phyloP scores from a whole-genome alignment of 441 rosid species.

The Mallotus repandus region DNA sequence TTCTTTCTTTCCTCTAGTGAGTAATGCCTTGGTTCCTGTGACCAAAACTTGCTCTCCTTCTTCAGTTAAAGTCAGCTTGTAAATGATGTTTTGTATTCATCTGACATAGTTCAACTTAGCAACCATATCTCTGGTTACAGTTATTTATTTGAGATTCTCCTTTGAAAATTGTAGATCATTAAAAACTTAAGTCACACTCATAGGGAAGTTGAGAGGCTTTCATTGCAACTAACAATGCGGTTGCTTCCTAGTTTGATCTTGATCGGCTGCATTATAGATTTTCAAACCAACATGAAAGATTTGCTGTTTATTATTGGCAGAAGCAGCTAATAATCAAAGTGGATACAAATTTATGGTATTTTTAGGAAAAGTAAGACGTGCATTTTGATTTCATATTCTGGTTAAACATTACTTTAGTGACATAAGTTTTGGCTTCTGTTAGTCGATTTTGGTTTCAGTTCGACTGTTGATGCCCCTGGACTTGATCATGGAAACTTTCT shows the following conservation, averaged over 20 bases:
- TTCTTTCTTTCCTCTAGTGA: neutral
- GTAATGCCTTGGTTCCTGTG: neutral
- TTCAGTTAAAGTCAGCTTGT: neutral
- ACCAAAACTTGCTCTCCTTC: neutral
- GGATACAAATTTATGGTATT: neutral
- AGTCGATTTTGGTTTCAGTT: neutral
- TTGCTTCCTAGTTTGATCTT: neutral
- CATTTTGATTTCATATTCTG: neutral
- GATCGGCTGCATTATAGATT: neutral
- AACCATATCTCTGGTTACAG: neutral
- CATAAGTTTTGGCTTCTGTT: neutral
- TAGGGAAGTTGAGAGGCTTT: neutral
- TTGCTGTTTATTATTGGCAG: neutral
- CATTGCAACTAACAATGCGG: no score
- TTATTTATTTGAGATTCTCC: neutral
- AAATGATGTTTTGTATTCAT: neutral
- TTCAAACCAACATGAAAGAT: neutral
- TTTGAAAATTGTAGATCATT: neutral
- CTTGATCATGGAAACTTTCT: slow-evolving; percentile 8
- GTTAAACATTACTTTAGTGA: no score
- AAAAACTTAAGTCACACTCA: neutral
- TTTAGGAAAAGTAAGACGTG: neutral
- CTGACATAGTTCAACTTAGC: neutral
- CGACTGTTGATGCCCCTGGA: neutral
- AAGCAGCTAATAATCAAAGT: neutral